phyloP scores from a whole-genome alignment of 2,329 filamentous ascomycete genomes.

The Colletotrichum sp. region DNA sequence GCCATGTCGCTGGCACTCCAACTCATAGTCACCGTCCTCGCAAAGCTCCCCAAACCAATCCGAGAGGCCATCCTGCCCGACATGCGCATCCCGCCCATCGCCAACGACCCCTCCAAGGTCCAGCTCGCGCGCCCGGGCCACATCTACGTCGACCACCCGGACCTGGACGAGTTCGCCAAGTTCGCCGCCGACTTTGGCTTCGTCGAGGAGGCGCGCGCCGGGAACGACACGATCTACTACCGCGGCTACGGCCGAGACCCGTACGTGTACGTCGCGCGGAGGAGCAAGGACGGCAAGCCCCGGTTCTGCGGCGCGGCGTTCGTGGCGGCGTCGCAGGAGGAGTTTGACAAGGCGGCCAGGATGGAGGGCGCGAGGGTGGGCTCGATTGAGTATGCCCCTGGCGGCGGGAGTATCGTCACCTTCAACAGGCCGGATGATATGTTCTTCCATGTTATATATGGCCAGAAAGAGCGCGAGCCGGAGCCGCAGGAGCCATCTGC shows the following conservation, averaged over 20 bases:
- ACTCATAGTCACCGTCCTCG: not conserved
- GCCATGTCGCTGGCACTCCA: not conserved
- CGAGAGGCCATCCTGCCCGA: not conserved
- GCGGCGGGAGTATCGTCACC: conserved; percentile 43
- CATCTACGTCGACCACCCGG: conserved; percentile 27
- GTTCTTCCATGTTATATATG: conserved; percentile 29
- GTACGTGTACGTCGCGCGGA: conserved; percentile 50
- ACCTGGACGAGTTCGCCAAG: conserved; percentile 26
- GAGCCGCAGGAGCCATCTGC: not conserved
- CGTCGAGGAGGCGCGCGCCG: conserved; percentile 18
- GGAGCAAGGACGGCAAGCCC: conserved; percentile 23
- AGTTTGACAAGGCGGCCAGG: conserved; percentile 42
- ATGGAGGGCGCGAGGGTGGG: conserved; percentile 31
- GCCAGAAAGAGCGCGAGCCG: conserved; percentile 23
- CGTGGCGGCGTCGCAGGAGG: conserved; percentile 37
- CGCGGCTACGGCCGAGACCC: conserved; percentile 56
- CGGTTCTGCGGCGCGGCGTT: conserved; percentile 29
- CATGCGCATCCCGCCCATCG: not conserved
- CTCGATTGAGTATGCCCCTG: conserved; percentile 35
- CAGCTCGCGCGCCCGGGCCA: conserved; percentile 20
- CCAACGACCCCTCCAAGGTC: conserved; percentile 25
- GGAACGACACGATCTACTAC: conserved; percentile 44
- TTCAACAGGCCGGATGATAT: conserved; percentile 37
- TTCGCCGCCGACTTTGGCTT: conserved; percentile 34
- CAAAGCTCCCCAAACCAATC: not conserved